Base-by-base conservation (phyloP, 2,329 filamentous ascomycete species). In the Cladophialophora bantiana region DNA sequence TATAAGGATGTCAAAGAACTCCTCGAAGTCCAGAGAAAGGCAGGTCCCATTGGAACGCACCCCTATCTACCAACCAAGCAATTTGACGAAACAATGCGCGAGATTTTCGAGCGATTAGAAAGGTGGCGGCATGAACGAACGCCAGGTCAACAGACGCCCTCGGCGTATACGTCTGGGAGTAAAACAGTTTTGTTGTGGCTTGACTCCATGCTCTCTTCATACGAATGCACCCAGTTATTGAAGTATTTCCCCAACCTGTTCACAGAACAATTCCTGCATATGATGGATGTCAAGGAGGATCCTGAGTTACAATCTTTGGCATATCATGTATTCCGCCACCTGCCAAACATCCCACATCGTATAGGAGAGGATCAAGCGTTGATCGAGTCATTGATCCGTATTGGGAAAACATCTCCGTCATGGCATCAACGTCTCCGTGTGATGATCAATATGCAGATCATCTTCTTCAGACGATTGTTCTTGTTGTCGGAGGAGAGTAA, bases 251-350 rank as follows among this genome's bases (percentile, higher is more conserved):
- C 93, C 0, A 86, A 91, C 40, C 85, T 90, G 0, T 94, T 98
- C 75, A 95, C 96, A 77, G 92, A 95, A 74, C 92, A 97, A 77
- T 86, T 99, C 13, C 83, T 99, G 60, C 94, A 99, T 82, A 99
- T 99, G 95, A 99, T 99, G 94, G 95, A 99, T 75, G 93, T 99
- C 77, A 98, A 98, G 78, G 95, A 99, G 78, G 95, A 99, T 74
- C 93, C 93, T 0, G 96, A 99, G 78, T 85, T 99, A 1, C 96
- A 97, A 83, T 90, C 91, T 9, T 85, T 97, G 7, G 94, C 95
- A 0, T 99, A 98, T 76, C 93, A 97, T 75, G 95, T 99, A 50
- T 99, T 98, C 83, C 90, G 94, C 6, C 94, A 99, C 75, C 83
- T 99, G 15, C 93, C 95, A 13, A 99, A 99, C 77, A 93, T 99